Conservation (phyloP, 805 yeast species). For the Clavispora phyllophila region DNA sequence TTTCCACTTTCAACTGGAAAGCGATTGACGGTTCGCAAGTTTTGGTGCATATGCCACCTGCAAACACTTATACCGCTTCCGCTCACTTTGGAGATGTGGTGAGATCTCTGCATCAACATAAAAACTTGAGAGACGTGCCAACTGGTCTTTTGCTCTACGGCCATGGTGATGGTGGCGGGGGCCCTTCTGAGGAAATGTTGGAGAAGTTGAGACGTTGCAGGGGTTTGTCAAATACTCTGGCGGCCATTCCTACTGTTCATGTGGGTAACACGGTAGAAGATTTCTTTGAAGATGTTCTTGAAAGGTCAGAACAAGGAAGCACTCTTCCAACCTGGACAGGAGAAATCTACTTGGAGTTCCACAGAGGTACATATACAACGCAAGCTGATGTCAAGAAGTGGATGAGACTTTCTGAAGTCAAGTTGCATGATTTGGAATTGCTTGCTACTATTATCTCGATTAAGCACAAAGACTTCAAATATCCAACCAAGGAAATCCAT, state of each 20-base stretch:
- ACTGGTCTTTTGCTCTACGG: constrained; percentile 82
- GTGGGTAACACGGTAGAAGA: constrained; percentile 76
- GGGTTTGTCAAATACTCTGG: constrained; percentile 78
- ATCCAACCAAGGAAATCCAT: constrained; percentile 67
- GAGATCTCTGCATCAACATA: constrained; percentile 74
- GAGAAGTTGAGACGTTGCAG: constrained; percentile 90
- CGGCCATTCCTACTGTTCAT: constrained; percentile 75
- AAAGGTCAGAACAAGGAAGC: constrained; percentile 58
- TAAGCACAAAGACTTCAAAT: constrained; percentile 45
- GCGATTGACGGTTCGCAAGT: constrained; percentile 93
- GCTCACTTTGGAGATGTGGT: constrained; percentile 92
- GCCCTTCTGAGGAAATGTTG: constrained; percentile 90
- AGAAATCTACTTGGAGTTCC: constrained; percentile 90
- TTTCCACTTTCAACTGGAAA: constrained; percentile 90
- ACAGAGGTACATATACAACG: constrained; percentile 94
- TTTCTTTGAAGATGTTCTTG: constrained; percentile 64
- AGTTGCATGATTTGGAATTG: constrained; percentile 81
- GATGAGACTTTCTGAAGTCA: constrained; percentile 71
- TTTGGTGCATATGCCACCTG: constrained; percentile 96
- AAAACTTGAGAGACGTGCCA: constrained; percentile 75
- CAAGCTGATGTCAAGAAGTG: constrained; percentile 82
- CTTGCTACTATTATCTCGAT: constrained; percentile 74
- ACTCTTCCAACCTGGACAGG: constrained; percentile 86
- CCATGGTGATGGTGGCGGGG: constrained; percentile 98
- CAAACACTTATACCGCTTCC: constrained; percentile 87